Base-by-base conservation (phyloP, 768 basidiomycete species). In the Mycena metata region DNA sequence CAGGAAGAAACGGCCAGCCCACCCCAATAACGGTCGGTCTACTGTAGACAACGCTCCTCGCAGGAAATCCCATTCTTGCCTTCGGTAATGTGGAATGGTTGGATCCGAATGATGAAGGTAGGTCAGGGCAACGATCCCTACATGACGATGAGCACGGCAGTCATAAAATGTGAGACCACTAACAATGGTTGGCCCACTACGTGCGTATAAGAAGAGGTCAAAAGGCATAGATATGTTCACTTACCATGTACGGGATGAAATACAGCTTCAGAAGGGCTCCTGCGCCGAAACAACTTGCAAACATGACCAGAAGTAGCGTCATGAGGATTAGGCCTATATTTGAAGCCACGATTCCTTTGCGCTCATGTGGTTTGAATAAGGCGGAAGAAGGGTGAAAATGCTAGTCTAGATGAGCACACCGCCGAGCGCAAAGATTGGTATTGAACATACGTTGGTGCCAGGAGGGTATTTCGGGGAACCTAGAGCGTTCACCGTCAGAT, bases 11-110 rank as follows among this genome's bases (percentile, higher is more conserved):
- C 84, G 78, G 12, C 88, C 89, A 36, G 82, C 82, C 87, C 86
- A 89, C 4, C 88, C 88, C 50, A 66, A 10, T 2, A 57, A n/a
- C n/a, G 57, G 64, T 24, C 63, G 19, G 30, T 57, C 88, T 1
- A 90, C 84, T 5, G 88, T 89, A 13, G 87, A 83, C 11, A 88
- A 77, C n/a, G 88, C 88, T n/a, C 89, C 89, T 12, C 88, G 83
- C 55, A 84, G 81, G 71, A 86, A 89, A n/a, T 83, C 85, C 88
- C 88, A 90, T 69, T 85, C 80, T 46, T 78, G 77, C 75, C 78
- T 79, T 43, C 88, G 85, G 73, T 89, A 90, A 69, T 89, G 88
- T 0, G 89, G 89, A 46, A 89, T 81, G 0, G 80, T 83, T 9
- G 86, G 85, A 72, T 88, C 88, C 52, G 85, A 88, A 72, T 90